A percentile compares a stretch with the other conserved stretches of the same genome.
Conservation (phyloP, 176 grass and related monocot genomes). For the Triticum aestivum region DNA sequence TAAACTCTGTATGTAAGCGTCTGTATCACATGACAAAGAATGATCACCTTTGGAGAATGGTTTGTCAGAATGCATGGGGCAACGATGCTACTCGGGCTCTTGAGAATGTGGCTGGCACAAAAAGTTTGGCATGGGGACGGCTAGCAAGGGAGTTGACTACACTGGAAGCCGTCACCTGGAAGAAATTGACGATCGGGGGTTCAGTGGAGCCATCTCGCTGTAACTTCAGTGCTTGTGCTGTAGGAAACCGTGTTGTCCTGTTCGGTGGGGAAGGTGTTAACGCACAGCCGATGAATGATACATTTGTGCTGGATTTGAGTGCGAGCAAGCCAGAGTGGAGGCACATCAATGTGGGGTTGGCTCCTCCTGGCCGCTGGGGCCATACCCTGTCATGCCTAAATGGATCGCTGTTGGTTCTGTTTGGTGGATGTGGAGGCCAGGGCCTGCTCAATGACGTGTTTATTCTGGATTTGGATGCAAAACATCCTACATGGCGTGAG, state of each 20-base stretch:
- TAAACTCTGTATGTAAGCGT: constrained; percentile 79
- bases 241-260: constrained; percentile 88
- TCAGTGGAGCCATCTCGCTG: constrained; percentile 88
- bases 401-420: constrained; percentile 83
- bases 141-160: constrained; percentile 83
- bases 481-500: constrained; percentile 84
- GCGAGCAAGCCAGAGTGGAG: constrained; percentile 90
- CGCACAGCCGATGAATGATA: constrained; percentile 97
- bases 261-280: constrained; percentile 96
- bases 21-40: constrained; percentile 77
- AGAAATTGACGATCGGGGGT: constrained; percentile 71
- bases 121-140: constrained; percentile 75
- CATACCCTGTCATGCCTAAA: constrained; percentile 85
- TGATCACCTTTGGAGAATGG: constrained; percentile 96
- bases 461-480: constrained; percentile 95
- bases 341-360: constrained; percentile 73
- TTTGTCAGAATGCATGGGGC: constrained; percentile 97
- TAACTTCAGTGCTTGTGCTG: constrained; percentile 96
- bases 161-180: constrained; percentile 83
- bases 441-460: constrained; percentile 94
- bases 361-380: constrained; percentile 93
- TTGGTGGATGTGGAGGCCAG: constrained; percentile 83
- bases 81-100: constrained; percentile 59
- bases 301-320: constrained; percentile 91
- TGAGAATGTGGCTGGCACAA: constrained; percentile 77